These are phyloP conservation scores for Harringtonia lauricola DNA, from an alignment of 2,329 filamentous ascomycete species.

Conservation along the genomic window DNA sequence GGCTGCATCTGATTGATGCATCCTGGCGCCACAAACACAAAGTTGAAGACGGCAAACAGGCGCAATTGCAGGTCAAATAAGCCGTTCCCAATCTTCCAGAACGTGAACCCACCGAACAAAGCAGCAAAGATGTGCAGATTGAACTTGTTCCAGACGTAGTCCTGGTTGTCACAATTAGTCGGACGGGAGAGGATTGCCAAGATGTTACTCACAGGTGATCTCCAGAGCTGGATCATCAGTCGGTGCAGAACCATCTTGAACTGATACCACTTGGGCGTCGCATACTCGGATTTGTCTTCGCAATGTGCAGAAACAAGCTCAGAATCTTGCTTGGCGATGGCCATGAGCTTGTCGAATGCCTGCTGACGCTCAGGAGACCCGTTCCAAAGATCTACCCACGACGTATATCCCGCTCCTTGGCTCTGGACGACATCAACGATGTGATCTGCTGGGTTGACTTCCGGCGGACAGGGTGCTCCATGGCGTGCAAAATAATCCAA, in stretches of 20 bases:
- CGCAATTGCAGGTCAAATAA: slow-evolving; percentile 60
- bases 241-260: slow-evolving; percentile 41
- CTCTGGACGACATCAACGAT: slow-evolving; percentile 49
- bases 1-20: slow-evolving; percentile 59
- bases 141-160: slow-evolving; percentile 61
- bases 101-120: slow-evolving; percentile 42
- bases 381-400: slow-evolving; percentile 27
- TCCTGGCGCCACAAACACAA: slow-evolving; percentile 57
- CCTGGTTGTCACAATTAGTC: slow-evolving; percentile 19
- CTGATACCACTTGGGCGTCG: slow-evolving; percentile 54
- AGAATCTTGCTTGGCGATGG: slow-evolving; percentile 11
- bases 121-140: slow-evolving; percentile 51
- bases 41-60: slow-evolving; percentile 61
- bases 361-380: slow-evolving; percentile 32
- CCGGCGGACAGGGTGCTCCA: slow-evolving; percentile 48
- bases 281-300: slow-evolving; percentile 48
- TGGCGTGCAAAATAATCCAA: slow-evolving; percentile 55
- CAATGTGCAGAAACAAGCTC: neutral
- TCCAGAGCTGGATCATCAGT: slow-evolving; percentile 7
- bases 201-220: slow-evolving; percentile 6
- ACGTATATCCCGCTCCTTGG: slow-evolving; percentile 16
- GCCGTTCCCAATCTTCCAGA: slow-evolving; percentile 45
- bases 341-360: slow-evolving; percentile 50
- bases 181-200: no score
- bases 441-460: slow-evolving; percentile 64